Evolutionary conservation across 2,329 filamentous ascomycete species (phyloP), one percentile per base, ranked within the genome.

Genomic region (Thielaviopsis cerberus): DNA sequence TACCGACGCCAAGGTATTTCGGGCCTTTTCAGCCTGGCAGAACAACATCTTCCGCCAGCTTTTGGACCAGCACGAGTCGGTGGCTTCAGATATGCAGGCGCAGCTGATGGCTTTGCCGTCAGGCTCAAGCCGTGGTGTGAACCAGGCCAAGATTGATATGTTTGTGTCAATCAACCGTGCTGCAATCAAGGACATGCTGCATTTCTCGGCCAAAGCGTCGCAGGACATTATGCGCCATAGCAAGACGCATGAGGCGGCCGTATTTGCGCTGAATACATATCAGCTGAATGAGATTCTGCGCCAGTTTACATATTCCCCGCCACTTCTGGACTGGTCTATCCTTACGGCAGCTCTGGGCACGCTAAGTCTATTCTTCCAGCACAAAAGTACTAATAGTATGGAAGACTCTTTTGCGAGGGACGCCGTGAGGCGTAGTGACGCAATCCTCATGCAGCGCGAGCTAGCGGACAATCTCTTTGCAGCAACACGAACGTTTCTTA

Each of bases 21-120:
- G 70, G 24, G 67, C 72, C 1, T 70, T 74, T 53, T 62, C 64
- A 7, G 63, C 63, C 25, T 74, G 82, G 82, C 76, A 80, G 61
- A 76, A 74, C 62, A 72, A 70, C 22, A 73, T 83, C 30, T 80
- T 82, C 62, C 73, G 74, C 57, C 76, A 79, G 59, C 72, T 80
- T 23, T 67, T 81, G 48, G 71, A 76, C 7, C 79, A 84, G 61
- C 81, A 79, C 63, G 70, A 76, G 56, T 78, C 75, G 1, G 76
- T 76, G 2, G 76, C 75, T 8, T 69, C 72, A 1, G 78, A 81
- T 56, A 75, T 81, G 61, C 73, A 80, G 55, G 73, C 76, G 61
- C 79, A 82, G 63, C 70, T 79, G 26, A 62, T 71, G n/a, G 69
- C 69, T 13, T 67, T 82, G 63, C 71, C 76, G 2, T 73, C 71